Percentiles rank a stretch among this genome's conserved stretches.
phyloP scores from a whole-genome alignment of 2,329 filamentous ascomycete genomes.

The Ophiostoma ulmi region DNA sequence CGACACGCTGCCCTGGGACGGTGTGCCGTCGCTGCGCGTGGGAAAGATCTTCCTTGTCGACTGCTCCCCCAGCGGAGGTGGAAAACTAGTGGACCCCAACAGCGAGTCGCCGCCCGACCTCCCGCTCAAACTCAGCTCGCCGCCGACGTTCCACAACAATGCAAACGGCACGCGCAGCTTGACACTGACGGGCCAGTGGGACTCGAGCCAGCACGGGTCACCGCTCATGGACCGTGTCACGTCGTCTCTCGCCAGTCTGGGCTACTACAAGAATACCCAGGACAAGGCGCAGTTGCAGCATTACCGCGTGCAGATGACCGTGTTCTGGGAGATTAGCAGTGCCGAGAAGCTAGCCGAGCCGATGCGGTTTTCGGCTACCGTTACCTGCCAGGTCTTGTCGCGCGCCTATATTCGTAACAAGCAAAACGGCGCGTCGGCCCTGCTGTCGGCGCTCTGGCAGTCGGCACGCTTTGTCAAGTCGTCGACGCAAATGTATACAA shows the following conservation, averaged over 20 bases:
- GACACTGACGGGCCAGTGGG: conserved; percentile 88
- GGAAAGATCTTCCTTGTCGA: conserved; percentile 81
- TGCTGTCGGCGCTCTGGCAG: conserved; percentile 84
- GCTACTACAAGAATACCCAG: background rate
- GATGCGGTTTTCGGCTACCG: conserved; percentile 77
- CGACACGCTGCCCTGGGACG: conserved; percentile 81
- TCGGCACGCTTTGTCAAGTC: conserved; percentile 81
- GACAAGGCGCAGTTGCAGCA: conserved; percentile 51
- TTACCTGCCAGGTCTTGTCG: conserved; percentile 77
- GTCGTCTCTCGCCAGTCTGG: conserved; percentile 37
- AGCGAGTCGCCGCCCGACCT: conserved; percentile 55
- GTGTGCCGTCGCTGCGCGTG: conserved; percentile 69
- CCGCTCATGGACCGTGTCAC: conserved; percentile 91
- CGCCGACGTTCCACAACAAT: conserved; percentile 76
- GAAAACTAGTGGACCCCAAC: conserved; percentile 46
- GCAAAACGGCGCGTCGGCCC: conserved; percentile 57
- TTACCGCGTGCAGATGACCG: conserved; percentile 80
- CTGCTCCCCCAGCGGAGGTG: conserved; percentile 48
- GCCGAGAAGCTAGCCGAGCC: conserved; percentile 76
- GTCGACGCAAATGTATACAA: conserved; percentile 77
- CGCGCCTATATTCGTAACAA: conserved; percentile 49
- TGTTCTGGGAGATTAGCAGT: conserved; percentile 74
- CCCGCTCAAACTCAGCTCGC: conserved; percentile 67
- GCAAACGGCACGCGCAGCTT: conserved; percentile 86
- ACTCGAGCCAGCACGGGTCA: conserved; percentile 87